Evolutionary conservation across 2,329 filamentous ascomycete genomes (phyloP), one percentile per base, ranked within the genome.

Genomic region (Annulohypoxylon truncatum): DNA sequence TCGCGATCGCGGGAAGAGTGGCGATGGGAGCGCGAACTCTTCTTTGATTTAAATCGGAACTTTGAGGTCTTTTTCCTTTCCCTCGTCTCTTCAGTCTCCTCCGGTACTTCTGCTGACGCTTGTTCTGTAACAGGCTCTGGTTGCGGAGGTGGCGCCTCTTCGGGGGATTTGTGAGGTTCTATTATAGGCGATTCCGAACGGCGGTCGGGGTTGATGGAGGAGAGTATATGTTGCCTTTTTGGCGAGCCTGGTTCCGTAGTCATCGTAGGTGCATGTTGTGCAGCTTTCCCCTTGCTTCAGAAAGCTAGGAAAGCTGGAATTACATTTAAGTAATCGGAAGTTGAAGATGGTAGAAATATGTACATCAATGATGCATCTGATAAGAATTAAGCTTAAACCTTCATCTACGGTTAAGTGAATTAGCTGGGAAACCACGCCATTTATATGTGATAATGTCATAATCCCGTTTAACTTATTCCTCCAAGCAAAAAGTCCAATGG

Each of bases 41-140:
- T 68, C 58, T 77, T 77, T 3, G 79, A 79, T 61, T 82, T 83
- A 71, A 83, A 82, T 35, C 81, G 79, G 64, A 83, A 81, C 57
- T 76, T 80, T 18, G 78, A 77, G 1, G 76, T 68, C 50, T 71
- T 72, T 50, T 66, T 74, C 47, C 42, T 63, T 29, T 72, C 62
- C 29, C 20, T 47, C 18, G 52, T 26, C 20, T 70, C 70, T 20
- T 31, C 7, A 15, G 47, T 52, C 33, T 64, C 65, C 3, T 63
- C 61, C 10, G 7, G 10, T 3, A 2, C 10, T 31, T 46, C 40
- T 8, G 38, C 22, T 33, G 44, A 33, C 10, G 52, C n/a, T 52
- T 72, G 64, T 53, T 70, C 67, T 47, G 38, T 26, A 24, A 70
- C 63, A 51, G 35, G 59, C 31, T 48, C 58, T 35, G 66, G 60